Evolutionary conservation across 164 flowering plant genomes (phyloP), one percentile per base, ranked within the genome.

Genomic region (Magnolia sinica): DNA sequence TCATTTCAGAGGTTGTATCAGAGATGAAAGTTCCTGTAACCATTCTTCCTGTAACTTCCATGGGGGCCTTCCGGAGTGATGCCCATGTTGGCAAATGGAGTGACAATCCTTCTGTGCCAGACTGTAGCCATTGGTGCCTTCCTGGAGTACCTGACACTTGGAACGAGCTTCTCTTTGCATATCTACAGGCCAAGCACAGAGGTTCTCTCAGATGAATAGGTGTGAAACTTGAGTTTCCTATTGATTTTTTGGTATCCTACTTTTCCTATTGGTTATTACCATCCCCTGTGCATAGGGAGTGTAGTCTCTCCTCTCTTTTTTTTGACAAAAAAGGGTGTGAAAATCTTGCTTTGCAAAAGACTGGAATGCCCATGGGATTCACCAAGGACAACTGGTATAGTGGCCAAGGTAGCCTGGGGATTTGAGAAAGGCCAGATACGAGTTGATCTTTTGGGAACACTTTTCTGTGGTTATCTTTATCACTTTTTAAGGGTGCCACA

Each of bases 41-140:
- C 19, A 85, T 88, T 76, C 81, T 93, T 76, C 88, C 84, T 66
- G 87, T 93, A 55, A 90, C 98, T 29, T 79, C 87, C 20, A 88
- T 93, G 93, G 85, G 85, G 10, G 88, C 96, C 70, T 89, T 77
- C 64, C 85, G 97, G 58, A 87, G 91, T 71, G 98, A 94, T 84
- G 97, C 89, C 8, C 96, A 94, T 79, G 88, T 94, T n/a, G 98
- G 96, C 22, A 80, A 71, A 24, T 91, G 92, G 91, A 87, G 94
- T 77, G 94, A 90, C 79, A 86, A 76, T 51, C 92, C 92, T 37
- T 81, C 86, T 20, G 84, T 93, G 50, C 14, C 90, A 10, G 98
- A 94, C 76, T 94, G 98, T 77, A 92, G 96, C 87, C 98, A 94
- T 79, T 94, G 98, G 98, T 94, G 97, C 78, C 89, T 92, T 22